Evolutionary conservation across 345 rosid species (phyloP).

Genomic region (Corymbia maculata): DNA sequence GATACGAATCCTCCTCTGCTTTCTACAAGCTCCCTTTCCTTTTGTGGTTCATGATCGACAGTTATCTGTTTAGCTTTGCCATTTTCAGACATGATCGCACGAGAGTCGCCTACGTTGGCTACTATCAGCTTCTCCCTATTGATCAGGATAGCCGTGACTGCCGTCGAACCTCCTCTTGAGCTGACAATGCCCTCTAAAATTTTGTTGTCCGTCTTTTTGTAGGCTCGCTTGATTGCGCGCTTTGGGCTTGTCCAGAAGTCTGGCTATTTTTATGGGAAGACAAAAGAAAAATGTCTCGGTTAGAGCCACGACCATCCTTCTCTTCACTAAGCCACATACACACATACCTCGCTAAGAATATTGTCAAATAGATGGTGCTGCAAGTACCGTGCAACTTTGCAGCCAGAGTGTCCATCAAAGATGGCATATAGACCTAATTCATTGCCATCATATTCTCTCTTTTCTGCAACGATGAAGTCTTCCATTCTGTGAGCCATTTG

Average conservation of each 20-base stretch:
- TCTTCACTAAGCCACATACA: not conserved
- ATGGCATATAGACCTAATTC: constrained; percentile 40
- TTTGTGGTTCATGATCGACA: constrained; percentile 34
- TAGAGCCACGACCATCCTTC: not conserved
- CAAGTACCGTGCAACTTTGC: constrained; percentile 35
- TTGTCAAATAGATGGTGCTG: constrained; percentile 34
- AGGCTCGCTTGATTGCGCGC: constrained; percentile 27
- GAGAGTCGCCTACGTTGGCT: constrained; percentile 47
- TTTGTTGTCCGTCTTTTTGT: constrained; percentile 22
- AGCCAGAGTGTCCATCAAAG: constrained; percentile 46
- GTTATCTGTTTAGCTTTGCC: constrained; percentile 24
- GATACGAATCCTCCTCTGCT: constrained; percentile 39
- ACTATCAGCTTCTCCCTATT: constrained; percentile 33
- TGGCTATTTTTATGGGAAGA: constrained; percentile 10
- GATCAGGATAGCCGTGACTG: constrained; percentile 33
- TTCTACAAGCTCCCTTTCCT: constrained; percentile 31
- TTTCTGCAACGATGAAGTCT: constrained; percentile 42
- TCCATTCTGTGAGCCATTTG: constrained; percentile 46
- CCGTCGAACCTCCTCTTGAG: constrained; percentile 43
- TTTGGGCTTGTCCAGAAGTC: constrained; percentile 29
- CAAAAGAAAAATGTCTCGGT: not conserved
- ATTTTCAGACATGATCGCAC: constrained; percentile 26
- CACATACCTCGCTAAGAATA: constrained; percentile 26
- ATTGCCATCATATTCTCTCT: constrained; percentile 16
- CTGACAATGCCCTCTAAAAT: constrained; percentile 22